Evolutionary conservation across 495 filamentous ascomycete genomes (phyloP).

Genomic region (Trichoderma parareesei): DNA sequence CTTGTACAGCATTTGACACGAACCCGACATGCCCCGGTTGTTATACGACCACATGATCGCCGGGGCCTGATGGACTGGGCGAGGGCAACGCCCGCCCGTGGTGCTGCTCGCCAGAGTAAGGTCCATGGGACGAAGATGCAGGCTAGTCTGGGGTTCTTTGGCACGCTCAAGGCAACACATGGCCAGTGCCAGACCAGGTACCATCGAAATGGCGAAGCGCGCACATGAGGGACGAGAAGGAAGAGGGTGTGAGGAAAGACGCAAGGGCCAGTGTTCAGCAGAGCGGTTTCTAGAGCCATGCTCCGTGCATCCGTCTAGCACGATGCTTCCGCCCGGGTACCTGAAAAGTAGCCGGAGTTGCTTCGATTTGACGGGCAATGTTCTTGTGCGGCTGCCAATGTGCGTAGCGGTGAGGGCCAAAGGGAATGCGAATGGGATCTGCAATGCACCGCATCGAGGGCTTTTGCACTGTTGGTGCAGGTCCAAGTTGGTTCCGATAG

Average conservation of each 20-base stretch:
- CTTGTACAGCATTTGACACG: neutral
- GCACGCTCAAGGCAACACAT: conserved; percentile 1
- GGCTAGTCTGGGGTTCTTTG: neutral
- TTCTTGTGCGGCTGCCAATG: neutral
- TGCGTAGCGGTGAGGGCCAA: neutral
- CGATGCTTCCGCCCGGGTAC: neutral
- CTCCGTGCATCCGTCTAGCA: neutral
- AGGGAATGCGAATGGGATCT: neutral
- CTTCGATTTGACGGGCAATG: neutral
- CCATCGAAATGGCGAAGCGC: neutral
- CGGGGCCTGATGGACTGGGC: neutral
- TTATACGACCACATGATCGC: neutral
- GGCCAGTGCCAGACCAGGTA: neutral
- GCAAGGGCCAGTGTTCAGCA: neutral
- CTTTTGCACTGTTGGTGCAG: conserved; percentile 1
- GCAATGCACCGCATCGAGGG: neutral
- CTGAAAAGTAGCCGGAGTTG: too few species aligned
- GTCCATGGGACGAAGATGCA: neutral
- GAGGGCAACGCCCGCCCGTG: neutral
- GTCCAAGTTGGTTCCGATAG: neutral
- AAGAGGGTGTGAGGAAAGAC: neutral
- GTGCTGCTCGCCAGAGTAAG: neutral
- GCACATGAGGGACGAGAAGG: neutral
- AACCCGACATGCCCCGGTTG: neutral
- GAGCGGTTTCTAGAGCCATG: neutral